These are phyloP conservation scores for Letharia lupina DNA, from an alignment of 495 filamentous ascomycete genomes.

Conservation along the genomic window DNA sequence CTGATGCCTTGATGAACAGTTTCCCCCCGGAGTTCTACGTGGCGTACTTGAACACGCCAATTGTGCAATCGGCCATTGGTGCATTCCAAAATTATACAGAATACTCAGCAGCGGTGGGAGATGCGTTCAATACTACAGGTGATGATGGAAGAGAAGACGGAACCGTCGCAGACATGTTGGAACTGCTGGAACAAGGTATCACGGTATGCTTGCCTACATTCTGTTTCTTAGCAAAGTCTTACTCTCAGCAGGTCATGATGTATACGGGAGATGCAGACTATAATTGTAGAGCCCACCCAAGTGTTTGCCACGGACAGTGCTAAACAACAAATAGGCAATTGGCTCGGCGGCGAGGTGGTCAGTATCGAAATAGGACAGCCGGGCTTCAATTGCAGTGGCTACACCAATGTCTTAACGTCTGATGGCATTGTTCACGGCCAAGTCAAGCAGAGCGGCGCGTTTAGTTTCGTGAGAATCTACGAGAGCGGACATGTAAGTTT, in stretches of 20 bases:
- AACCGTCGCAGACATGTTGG: slow-evolving; percentile 44
- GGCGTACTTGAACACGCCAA: slow-evolving; percentile 56
- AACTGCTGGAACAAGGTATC: slow-evolving; percentile 48
- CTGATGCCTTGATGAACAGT: neutral
- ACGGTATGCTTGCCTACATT: slow-evolving; percentile 31
- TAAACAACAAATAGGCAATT: slow-evolving; percentile 5
- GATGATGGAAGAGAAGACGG: slow-evolving; percentile 39
- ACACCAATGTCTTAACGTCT: slow-evolving; percentile 41
- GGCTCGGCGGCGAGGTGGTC: slow-evolving; percentile 26
- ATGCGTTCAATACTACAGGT: slow-evolving; percentile 44
- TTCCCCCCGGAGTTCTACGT: slow-evolving; percentile 56
- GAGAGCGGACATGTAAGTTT: slow-evolving; percentile 42
- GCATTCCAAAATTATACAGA: slow-evolving; percentile 60
- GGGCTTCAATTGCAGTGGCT: slow-evolving; percentile 39
- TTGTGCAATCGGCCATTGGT: slow-evolving; percentile 56
- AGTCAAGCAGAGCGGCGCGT: slow-evolving; percentile 51
- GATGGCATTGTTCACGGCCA: slow-evolving; percentile 40
- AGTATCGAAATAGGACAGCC: slow-evolving; percentile 32
- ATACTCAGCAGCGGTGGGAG: slow-evolving; percentile 40
- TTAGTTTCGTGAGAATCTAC: slow-evolving; percentile 53
- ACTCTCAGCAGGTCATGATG: slow-evolving; percentile 39
- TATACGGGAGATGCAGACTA: slow-evolving; percentile 60
- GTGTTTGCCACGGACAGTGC: neutral
- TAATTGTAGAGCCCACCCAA: slow-evolving; percentile 33
- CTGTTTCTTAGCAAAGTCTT: neutral